Conservation (phyloP, 306 rosid species). For the Hippophae tibetana region DNA sequence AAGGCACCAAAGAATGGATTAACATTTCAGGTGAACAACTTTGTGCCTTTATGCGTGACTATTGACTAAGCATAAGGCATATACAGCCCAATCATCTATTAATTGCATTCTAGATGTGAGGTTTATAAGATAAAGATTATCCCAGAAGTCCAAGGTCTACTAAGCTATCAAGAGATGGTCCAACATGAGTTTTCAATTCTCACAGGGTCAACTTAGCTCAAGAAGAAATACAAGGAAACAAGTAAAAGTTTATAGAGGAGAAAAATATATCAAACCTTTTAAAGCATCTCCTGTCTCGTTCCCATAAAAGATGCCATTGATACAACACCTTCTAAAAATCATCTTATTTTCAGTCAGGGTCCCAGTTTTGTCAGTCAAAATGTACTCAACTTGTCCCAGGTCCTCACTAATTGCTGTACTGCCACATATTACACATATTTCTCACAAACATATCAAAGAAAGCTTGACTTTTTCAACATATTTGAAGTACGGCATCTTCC, state of each 20-base stretch:
- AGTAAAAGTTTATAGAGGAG: constrained; percentile 19
- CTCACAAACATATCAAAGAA: constrained; percentile 22
- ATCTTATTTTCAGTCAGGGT: constrained; percentile 90
- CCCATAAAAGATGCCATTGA: constrained; percentile 73
- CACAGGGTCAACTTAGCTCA: too few relatives aligned
- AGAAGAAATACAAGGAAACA: not conserved
- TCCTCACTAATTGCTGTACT: constrained; percentile 99
- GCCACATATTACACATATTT: constrained; percentile 59
- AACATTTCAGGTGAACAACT: too few relatives aligned
- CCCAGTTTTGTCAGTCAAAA: constrained; percentile 97
- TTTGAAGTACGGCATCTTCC: constrained; percentile 13
- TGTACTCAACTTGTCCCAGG: constrained; percentile 99
- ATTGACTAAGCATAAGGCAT: too few relatives aligned
- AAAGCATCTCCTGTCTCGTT: constrained; percentile 87
- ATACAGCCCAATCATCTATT: too few relatives aligned
- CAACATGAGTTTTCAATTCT: too few relatives aligned
- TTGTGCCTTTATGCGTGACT: too few relatives aligned
- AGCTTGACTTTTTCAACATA: constrained; percentile 6
- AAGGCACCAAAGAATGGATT: too few relatives aligned
- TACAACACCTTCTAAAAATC: constrained; percentile 96
- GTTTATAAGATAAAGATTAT: too few relatives aligned
- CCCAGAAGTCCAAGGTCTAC: too few relatives aligned
- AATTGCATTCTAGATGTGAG: too few relatives aligned
- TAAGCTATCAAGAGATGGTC: too few relatives aligned
- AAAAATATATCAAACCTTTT: constrained; percentile 53